Evolutionary conservation across 495 filamentous ascomycete species (phyloP), one percentile per base, ranked within the genome.

Genomic region (Penicillium canariense): DNA sequence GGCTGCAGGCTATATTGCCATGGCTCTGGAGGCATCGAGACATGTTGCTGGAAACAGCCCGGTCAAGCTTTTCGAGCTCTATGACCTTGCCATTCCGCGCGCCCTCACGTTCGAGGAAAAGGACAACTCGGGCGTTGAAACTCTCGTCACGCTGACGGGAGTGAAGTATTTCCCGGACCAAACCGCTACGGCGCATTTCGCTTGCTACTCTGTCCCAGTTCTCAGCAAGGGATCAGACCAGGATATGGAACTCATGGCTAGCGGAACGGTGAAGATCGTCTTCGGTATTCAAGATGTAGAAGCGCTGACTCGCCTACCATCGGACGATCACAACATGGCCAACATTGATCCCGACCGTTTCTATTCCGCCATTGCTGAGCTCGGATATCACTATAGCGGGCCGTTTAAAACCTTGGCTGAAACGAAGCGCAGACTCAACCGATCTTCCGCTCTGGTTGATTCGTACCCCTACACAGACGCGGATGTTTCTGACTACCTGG

Each of bases 1-100:
- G 11, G 80, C 76, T 55, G 77, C 83, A 1, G 82, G 76, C 0
- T 87, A 80, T 54, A 54, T 83, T 30, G 63, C 74, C 3, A 81
- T 82, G 76, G 84, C 80, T 0, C 22, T 87, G 0, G 84, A 88
- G 53, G 79, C 82, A 1, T 32, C 34, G 18, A 59, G 15, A 28
- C 32, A 5, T 5, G 2, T 54, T 22, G 35, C 39, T 11, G 32
- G 15, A 6, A 23, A 40, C 0, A 39, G 17, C 2, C 1, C 22
- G 4, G 17, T 61, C 1, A 7, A 26, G 5, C 23, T 50, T 0
- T 14, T 61, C 8, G 46, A 54, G 17, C 28, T 61, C 3, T 2
- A 32, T 0, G 27, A 57, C 22, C 23, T 61, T 5, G 14, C 5
- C 9, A 45, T 61, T 10, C 8, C 8, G 8, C 7, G 20, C 3